Evolutionary conservation across 352 stramenopile species (phyloP).

Genomic region (Phytophthora europaea): DNA sequence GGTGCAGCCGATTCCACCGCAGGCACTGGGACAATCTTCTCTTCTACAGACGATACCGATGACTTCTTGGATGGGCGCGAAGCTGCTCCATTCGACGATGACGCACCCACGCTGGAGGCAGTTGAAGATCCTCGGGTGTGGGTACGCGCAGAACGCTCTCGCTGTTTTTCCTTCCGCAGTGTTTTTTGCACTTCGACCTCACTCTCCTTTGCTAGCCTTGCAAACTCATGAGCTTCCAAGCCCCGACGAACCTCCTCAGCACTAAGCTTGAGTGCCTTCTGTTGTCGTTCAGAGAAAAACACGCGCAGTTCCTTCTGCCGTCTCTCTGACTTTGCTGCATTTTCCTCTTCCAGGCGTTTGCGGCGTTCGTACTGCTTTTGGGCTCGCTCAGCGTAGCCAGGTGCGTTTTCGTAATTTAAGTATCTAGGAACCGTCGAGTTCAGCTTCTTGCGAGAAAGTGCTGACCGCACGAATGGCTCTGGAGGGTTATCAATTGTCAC

Average conservation of each 20-base stretch:
- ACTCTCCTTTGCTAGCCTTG: slow-evolving; percentile 40
- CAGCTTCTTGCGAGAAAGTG: slow-evolving; percentile 52
- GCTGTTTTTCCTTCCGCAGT: slow-evolving; percentile 24
- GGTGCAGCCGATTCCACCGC: slow-evolving; percentile 1
- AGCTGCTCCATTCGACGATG: slow-evolving; percentile 28
- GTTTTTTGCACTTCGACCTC: slow-evolving; percentile 26
- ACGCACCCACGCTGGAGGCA: slow-evolving; percentile 27
- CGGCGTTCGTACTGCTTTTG: slow-evolving; percentile 72
- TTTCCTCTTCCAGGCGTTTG: slow-evolving; percentile 72
- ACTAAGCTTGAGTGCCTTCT: slow-evolving; percentile 47
- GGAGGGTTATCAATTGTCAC: slow-evolving; percentile 27
- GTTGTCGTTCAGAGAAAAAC: slow-evolving; percentile 58
- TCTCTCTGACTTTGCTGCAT: slow-evolving; percentile 65
- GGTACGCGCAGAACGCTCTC: slow-evolving; percentile 8
- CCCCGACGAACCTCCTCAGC: slow-evolving; percentile 64
- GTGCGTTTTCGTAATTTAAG: slow-evolving; percentile 65
- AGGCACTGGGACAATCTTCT: slow-evolving; percentile 13
- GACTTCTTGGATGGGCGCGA: slow-evolving; percentile 42
- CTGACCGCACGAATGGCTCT: slow-evolving; percentile 44
- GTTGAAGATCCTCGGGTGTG: slow-evolving; percentile 13
- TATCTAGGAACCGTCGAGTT: slow-evolving; percentile 67
- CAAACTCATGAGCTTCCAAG: slow-evolving; percentile 62
- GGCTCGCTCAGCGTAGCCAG: slow-evolving; percentile 55
- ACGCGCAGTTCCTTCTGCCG: slow-evolving; percentile 61
- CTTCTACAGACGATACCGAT: slow-evolving; percentile 27